Percentiles rank a stretch among this genome's conserved stretches.
These are phyloP conservation scores for Ustilago loliicola DNA, from an alignment of 1,284 basidiomycete genomes.

Conservation along the genomic window DNA sequence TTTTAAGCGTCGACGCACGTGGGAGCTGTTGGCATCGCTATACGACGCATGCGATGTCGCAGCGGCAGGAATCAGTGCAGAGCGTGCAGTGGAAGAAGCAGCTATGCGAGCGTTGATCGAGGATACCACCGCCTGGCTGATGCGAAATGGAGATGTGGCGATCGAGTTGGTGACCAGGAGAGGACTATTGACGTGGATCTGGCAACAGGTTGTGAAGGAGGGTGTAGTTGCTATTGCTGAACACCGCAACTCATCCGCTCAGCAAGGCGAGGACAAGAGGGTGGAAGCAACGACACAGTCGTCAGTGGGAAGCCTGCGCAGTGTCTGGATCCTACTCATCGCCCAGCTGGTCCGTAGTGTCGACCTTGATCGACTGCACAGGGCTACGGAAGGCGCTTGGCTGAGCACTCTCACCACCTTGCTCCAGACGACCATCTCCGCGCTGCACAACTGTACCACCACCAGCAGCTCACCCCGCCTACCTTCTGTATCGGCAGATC, in stretches of 20 bases:
- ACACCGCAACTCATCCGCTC: neutral
- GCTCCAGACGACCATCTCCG: slow-evolving; percentile 18
- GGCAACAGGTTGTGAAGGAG: slow-evolving; percentile 46
- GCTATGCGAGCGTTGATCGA: slow-evolving; percentile 43
- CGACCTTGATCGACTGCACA: slow-evolving; percentile 45
- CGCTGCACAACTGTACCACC: slow-evolving; percentile 26
- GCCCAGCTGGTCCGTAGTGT: slow-evolving; percentile 21
- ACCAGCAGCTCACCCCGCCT: neutral
- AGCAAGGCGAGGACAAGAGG: neutral
- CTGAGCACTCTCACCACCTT: slow-evolving; percentile 18
- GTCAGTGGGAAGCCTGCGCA: slow-evolving; percentile 8
- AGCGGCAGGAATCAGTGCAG: slow-evolving; percentile 10
- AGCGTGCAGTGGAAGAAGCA: slow-evolving; percentile 34
- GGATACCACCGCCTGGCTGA: slow-evolving; percentile 43
- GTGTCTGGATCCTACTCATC: slow-evolving; percentile 27
- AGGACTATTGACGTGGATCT: slow-evolving; percentile 55
- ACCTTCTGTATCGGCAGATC: slow-evolving; percentile 15
- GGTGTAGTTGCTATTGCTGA: slow-evolving; percentile 33
- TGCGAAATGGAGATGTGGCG: slow-evolving; percentile 39
- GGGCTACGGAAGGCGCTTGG: slow-evolving; percentile 34
- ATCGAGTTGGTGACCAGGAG: slow-evolving; percentile 50
- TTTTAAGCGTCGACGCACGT: slow-evolving; percentile 84
- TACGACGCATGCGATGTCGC: slow-evolving; percentile 76
- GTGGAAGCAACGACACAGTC: neutral
- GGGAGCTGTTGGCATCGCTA: slow-evolving; percentile 85